Conservation (phyloP, 2,329 filamentous ascomycete genomes). For the Beauveria pseudobassiana region DNA sequence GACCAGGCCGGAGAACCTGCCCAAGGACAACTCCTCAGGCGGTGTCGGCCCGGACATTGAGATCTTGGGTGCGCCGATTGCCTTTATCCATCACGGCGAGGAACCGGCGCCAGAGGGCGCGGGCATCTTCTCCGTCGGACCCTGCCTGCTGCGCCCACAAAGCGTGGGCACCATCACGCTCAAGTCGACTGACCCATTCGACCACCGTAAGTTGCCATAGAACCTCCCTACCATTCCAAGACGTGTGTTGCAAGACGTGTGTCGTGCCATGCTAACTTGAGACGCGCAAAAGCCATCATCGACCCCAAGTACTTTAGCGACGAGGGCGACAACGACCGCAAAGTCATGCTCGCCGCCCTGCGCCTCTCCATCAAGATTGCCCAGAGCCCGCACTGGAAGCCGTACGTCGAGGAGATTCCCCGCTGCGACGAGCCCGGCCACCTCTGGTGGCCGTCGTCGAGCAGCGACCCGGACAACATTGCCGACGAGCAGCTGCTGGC, state of each 20-base stretch:
- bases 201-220: slow-evolving; percentile 14
- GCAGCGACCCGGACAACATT: slow-evolving; percentile 14
- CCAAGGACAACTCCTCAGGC: slow-evolving; percentile 15
- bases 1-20: slow-evolving; percentile 3
- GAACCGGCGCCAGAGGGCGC: slow-evolving; percentile 5
- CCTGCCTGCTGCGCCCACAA: slow-evolving; percentile 14
- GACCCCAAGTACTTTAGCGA: slow-evolving; percentile 17
- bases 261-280: neutral
- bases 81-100: slow-evolving; percentile 17
- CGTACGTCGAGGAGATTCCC: slow-evolving; percentile 14
- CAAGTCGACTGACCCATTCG: slow-evolving; percentile 14
- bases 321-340: slow-evolving; percentile 15
- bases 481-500: slow-evolving; percentile 16
- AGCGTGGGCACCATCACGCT: slow-evolving; percentile 15
- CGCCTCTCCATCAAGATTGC: slow-evolving; percentile 15
- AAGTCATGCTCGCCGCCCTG: slow-evolving; percentile 15
- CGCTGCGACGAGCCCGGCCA: slow-evolving; percentile 11
- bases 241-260: too few species aligned
- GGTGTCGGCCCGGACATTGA: slow-evolving; percentile 14
- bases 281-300: slow-evolving; percentile 12
- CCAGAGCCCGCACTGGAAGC: slow-evolving; percentile 11
- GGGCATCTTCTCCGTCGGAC: slow-evolving; percentile 12
- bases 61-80: slow-evolving; percentile 13
- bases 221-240: neutral
- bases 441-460: slow-evolving; percentile 18